These are phyloP conservation scores for Globisporangium emineosum DNA, from an alignment of 352 stramenopile genomes.

Conservation along the genomic window DNA sequence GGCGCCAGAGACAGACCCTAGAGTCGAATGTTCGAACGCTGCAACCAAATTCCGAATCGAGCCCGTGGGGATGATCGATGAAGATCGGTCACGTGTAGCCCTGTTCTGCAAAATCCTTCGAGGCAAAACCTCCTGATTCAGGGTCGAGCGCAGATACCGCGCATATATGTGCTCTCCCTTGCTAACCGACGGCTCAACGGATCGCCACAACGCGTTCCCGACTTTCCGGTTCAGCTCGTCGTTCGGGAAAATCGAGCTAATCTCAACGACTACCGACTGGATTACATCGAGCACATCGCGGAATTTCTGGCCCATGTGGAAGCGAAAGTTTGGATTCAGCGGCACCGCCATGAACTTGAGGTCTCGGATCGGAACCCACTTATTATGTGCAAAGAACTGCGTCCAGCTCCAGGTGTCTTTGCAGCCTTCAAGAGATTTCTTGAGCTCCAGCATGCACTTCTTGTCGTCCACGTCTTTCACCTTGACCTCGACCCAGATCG, in stretches of 20 bases:
- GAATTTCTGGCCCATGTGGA: constrained; percentile 66
- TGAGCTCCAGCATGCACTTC: constrained; percentile 60
- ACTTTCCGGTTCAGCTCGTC: constrained; percentile 56
- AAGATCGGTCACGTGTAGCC: constrained; percentile 4
- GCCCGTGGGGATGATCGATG: constrained; percentile 14
- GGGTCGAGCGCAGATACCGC: constrained; percentile 64
- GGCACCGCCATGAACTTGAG: constrained; percentile 44
- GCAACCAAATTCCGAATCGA: constrained; percentile 26
- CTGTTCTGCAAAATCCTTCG: background rate
- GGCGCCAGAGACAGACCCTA: constrained; percentile 14
- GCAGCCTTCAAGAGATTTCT: constrained; percentile 40
- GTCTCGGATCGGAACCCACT: constrained; percentile 58
- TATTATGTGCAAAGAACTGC: constrained; percentile 35
- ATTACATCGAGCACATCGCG: constrained; percentile 55
- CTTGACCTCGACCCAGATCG: constrained; percentile 55
- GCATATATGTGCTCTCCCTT: constrained; percentile 71
- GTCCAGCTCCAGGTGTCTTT: constrained; percentile 35
- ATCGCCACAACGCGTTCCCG: constrained; percentile 49
- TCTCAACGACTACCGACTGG: constrained; percentile 58
- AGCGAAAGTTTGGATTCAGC: constrained; percentile 55
- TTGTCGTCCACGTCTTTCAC: constrained; percentile 63
- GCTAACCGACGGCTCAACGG: constrained; percentile 47
- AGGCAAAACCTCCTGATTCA: constrained; percentile 40
- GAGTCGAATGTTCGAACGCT: constrained; percentile 24
- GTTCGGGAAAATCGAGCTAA: constrained; percentile 75